A percentile compares a stretch with the other conserved stretches of the same genome.
These are phyloP conservation scores for Oemleria cerasiformis DNA, from an alignment of 306 rosid species.

Conservation along the genomic window DNA sequence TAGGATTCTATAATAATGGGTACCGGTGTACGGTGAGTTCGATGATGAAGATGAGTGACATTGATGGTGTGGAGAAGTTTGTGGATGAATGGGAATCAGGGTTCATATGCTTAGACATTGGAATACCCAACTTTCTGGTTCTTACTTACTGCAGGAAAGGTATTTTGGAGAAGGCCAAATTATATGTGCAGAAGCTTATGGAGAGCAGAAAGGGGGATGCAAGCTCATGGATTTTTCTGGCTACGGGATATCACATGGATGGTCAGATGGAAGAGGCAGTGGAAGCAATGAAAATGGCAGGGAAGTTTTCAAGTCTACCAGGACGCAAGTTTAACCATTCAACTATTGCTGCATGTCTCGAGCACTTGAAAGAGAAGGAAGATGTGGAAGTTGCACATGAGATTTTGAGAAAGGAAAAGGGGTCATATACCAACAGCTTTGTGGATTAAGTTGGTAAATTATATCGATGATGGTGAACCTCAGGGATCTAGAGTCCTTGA, in stretches of 20 bases:
- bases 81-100: constrained; percentile 62
- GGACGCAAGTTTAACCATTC: constrained; percentile 30
- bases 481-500: background rate
- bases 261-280: constrained; percentile 55
- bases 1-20: constrained; percentile 19
- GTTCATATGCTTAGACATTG: constrained; percentile 32
- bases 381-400: constrained; percentile 49
- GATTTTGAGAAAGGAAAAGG: constrained; percentile 28
- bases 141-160: constrained; percentile 50
- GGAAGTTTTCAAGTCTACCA: constrained; percentile 22
- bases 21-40: constrained; percentile 51
- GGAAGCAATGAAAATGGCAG: constrained; percentile 49
- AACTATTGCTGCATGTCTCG: constrained; percentile 44
- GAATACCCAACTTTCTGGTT: constrained; percentile 47
- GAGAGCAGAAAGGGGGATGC: constrained; percentile 44
- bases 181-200: constrained; percentile 38
- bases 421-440: constrained; percentile 21
- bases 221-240: constrained; percentile 46
- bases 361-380: constrained; percentile 48
- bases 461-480: constrained; percentile 22
- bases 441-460: constrained; percentile 31
- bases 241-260: constrained; percentile 34
- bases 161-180: constrained; percentile 55
- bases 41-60: constrained; percentile 55
- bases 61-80: constrained; percentile 60